Conservation (phyloP, 2,329 filamentous ascomycete genomes). For the Cladosporium velox region DNA sequence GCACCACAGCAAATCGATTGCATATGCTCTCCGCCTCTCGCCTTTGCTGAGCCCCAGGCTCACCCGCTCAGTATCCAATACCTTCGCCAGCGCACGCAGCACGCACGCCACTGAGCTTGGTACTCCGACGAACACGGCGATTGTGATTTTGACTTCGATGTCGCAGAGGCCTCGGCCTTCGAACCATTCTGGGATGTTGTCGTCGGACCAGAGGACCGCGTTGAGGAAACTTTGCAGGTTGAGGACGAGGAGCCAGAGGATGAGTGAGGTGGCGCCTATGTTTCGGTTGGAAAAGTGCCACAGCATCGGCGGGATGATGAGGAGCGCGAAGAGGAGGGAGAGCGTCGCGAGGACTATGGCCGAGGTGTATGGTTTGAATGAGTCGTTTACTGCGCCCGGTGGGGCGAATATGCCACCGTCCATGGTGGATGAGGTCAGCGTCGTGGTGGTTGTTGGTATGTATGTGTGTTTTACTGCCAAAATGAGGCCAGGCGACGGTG, state of each 20-base stretch:
- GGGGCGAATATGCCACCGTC: neutral
- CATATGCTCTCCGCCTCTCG: slow-evolving; percentile 49
- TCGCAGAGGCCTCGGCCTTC: slow-evolving; percentile 64
- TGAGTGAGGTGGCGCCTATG: slow-evolving; percentile 58
- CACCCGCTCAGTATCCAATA: slow-evolving; percentile 61
- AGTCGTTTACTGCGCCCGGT: too few species aligned
- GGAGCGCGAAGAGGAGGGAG: slow-evolving; percentile 52
- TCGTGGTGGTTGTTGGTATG: neutral
- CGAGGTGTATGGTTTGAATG: slow-evolving; percentile 30
- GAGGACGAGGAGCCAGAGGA: slow-evolving; percentile 57
- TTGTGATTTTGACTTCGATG: slow-evolving; percentile 60
- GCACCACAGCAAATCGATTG: slow-evolving; percentile 59
- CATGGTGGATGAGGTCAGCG: neutral
- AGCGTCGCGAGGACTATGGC: slow-evolving; percentile 52
- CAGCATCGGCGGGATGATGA: slow-evolving; percentile 59
- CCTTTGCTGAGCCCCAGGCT: slow-evolving; percentile 53
- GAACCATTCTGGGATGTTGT: slow-evolving; percentile 59
- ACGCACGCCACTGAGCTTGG: slow-evolving; percentile 59
- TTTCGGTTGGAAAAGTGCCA: slow-evolving; percentile 65
- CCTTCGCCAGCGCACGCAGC: slow-evolving; percentile 59
- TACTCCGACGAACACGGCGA: slow-evolving; percentile 55
- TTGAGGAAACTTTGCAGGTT: slow-evolving; percentile 64
- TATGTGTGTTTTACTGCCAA: neutral
- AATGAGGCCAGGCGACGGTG: neutral
- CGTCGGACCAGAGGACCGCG: slow-evolving; percentile 64